Conservation (phyloP, 108 stramenopile genomes). For the Cyclotella kingstonii region DNA sequence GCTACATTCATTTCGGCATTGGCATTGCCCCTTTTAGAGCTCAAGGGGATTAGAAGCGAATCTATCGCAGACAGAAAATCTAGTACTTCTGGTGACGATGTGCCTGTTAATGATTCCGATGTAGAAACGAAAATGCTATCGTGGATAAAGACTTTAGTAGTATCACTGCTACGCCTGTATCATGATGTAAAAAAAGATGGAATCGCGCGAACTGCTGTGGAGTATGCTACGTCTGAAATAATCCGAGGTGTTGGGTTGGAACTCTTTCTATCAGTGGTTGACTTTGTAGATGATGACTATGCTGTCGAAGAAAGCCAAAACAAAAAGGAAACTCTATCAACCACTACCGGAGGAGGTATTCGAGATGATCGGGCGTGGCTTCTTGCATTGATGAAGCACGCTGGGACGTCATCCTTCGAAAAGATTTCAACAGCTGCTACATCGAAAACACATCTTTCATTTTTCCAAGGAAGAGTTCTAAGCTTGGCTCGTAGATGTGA, state of each 20-base stretch:
- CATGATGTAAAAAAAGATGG: slow-evolving; percentile 43
- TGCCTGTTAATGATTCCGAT: slow-evolving; percentile 3
- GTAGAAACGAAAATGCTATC: slow-evolving; percentile 17
- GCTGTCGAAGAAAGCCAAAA: slow-evolving; percentile 3
- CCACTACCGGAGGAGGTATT: slow-evolving; percentile 43
- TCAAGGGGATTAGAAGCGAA: slow-evolving; percentile 17
- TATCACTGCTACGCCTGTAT: slow-evolving; percentile 26
- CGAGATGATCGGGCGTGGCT: slow-evolving; percentile 57
- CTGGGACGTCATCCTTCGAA: slow-evolving; percentile 16
- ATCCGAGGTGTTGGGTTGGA: slow-evolving; percentile 71
- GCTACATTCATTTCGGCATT: slow-evolving; percentile 38
- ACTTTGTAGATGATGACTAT: slow-evolving; percentile 40
- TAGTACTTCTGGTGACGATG: slow-evolving; percentile 2
- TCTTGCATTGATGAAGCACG: slow-evolving; percentile 57
- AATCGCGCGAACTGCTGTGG: slow-evolving; percentile 42
- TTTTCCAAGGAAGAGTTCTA: slow-evolving; percentile 66
- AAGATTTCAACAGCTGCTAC: slow-evolving; percentile 2
- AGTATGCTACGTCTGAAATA: slow-evolving; percentile 56
- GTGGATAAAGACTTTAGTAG: slow-evolving; percentile 43
- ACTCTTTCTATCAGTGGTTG: slow-evolving; percentile 49
- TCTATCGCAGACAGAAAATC: neutral
- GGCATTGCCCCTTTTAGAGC: slow-evolving; percentile 43
- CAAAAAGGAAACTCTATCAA: slow-evolving; percentile 19
- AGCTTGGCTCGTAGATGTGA: slow-evolving; percentile 66
- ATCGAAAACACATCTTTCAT: slow-evolving; percentile 43